Evolutionary conservation across 1,284 basidiomycete species (phyloP).

Genomic region (Heterobasidion occidentale): DNA sequence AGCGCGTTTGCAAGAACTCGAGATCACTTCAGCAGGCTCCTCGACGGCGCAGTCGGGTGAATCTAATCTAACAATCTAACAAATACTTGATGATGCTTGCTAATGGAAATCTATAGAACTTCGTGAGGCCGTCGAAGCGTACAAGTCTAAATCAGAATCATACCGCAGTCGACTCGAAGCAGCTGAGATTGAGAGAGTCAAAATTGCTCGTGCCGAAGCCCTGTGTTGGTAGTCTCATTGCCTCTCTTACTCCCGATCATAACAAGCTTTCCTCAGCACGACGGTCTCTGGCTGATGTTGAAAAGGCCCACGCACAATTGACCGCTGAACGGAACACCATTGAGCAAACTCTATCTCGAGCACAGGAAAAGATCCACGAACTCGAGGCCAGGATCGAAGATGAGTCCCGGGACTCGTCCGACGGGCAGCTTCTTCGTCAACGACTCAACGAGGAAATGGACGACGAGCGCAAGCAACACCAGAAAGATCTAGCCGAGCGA

Average conservation of each 20-base stretch:
- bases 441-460: conserved; percentile 67
- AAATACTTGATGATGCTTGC: not conserved
- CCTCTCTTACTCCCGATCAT: conserved; percentile 3
- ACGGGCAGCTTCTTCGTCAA: conserved; percentile 54
- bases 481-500: conserved; percentile 68
- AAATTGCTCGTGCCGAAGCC: conserved; percentile 56
- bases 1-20: conserved; percentile 56
- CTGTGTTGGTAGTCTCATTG: conserved; percentile 34
- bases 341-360: conserved; percentile 41
- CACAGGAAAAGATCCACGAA: conserved; percentile 51
- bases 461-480: conserved; percentile 68
- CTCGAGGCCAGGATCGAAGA: conserved; percentile 62
- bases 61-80: not conserved
- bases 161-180: conserved; percentile 61
- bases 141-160: conserved; percentile 55
- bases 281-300: conserved; percentile 53
- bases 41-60: conserved; percentile 44
- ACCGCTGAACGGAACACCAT: conserved; percentile 45
- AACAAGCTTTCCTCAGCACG: conserved; percentile 33
- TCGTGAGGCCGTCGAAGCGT: conserved; percentile 54
- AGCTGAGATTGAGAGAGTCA: conserved; percentile 61
- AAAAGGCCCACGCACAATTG: conserved; percentile 48
- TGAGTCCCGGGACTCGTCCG: conserved; percentile 60
- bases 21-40: conserved; percentile 52
- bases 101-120: conserved; percentile 29